phyloP scores from a whole-genome alignment of 306 rosid species.

The Vigna trinervia region DNA sequence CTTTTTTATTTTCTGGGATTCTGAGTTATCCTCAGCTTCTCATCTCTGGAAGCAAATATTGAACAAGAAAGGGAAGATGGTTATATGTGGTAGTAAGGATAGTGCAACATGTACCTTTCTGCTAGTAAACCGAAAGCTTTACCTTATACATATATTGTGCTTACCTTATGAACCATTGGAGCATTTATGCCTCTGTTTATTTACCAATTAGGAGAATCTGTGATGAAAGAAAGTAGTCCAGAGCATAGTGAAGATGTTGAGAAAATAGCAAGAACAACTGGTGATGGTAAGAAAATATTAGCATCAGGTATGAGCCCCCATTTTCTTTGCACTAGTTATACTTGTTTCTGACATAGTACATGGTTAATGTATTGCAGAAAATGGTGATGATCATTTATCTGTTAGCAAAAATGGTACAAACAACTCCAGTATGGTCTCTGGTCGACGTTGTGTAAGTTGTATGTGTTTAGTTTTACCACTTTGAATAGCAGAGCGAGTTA shows the following conservation, averaged over 20 bases:
- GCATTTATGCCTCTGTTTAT: constrained; percentile 41
- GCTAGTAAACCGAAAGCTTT: constrained; percentile 19
- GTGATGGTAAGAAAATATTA: constrained; percentile 45
- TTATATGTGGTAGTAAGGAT: constrained; percentile 14
- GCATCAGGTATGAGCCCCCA: constrained; percentile 43
- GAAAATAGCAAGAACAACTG: constrained; percentile 33
- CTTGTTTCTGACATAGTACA: constrained; percentile 46
- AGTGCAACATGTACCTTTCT: constrained; percentile 32
- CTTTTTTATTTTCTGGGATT: constrained; percentile 1
- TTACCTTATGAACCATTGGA: constrained; percentile 37
- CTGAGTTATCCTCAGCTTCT: constrained; percentile 12
- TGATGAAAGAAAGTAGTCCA: constrained; percentile 51
- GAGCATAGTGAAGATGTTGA: constrained; percentile 51
- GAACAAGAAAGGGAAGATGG: constrained; percentile 21
- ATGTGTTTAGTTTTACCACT: constrained; percentile 77
- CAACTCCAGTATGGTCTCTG: constrained; percentile 51
- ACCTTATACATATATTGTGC: constrained; percentile 13
- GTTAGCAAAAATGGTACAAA: constrained; percentile 46
- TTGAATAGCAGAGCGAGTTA: constrained; percentile 52
- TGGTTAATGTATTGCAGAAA: constrained; percentile 58
- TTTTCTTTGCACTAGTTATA: constrained; percentile 34
- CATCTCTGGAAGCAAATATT: constrained; percentile 28
- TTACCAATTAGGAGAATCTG: constrained; percentile 46
- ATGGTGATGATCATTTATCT: constrained; percentile 42
- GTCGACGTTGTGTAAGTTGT: constrained; percentile 99